Conservation (phyloP, 106 monocot genomes). For the Cymbidium sinense region DNA sequence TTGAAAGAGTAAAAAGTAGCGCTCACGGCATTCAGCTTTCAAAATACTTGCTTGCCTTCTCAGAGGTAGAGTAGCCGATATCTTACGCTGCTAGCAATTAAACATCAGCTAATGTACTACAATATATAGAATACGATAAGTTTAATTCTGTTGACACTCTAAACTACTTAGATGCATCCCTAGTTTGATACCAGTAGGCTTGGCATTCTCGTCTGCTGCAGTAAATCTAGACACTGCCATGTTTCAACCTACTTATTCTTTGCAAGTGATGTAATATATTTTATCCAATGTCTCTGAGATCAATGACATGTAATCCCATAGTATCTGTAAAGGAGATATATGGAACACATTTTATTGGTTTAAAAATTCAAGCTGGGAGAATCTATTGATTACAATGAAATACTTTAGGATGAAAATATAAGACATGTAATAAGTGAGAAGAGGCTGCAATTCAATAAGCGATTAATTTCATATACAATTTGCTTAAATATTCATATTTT, state of each 20-base stretch:
- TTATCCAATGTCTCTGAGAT: neutral
- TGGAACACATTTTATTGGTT: neutral
- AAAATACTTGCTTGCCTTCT: conserved; percentile 41
- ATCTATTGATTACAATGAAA: neutral
- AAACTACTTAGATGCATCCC: neutral
- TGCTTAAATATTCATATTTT: too few relatives aligned
- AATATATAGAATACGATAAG: neutral
- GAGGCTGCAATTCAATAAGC: too few relatives aligned
- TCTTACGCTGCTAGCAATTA: neutral
- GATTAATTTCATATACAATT: too few relatives aligned
- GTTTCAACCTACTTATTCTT: too few relatives aligned
- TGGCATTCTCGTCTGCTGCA: too few relatives aligned
- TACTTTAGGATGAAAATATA: too few relatives aligned
- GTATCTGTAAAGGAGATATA: neutral
- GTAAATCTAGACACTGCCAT: neutral
- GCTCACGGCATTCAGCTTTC: conserved; percentile 30
- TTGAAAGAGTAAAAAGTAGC: conserved; percentile 54
- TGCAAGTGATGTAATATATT: too few relatives aligned
- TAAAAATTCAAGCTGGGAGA: neutral
- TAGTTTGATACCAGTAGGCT: neutral
- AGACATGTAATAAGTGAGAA: too few relatives aligned
- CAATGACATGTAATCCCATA: neutral
- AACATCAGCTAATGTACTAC: neutral
- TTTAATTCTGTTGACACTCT: neutral
- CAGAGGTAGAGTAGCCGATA: conserved; percentile 31